phyloP scores from a whole-genome alignment of 176 grass and related monocot genomes.

The Avena insularis region DNA sequence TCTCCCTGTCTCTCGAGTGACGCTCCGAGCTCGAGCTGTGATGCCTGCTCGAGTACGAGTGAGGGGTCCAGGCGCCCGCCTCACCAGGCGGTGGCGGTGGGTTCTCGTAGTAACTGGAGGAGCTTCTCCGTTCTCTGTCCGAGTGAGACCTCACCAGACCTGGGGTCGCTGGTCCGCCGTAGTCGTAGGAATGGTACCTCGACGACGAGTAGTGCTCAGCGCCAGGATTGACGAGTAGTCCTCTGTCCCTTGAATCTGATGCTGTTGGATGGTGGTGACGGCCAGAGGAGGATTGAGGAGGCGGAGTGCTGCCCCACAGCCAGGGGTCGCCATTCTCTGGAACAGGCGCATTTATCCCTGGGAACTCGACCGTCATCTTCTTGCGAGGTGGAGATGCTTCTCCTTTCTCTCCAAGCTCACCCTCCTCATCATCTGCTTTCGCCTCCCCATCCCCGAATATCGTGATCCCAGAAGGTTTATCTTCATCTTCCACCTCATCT shows the following conservation, averaged over 20 bases:
- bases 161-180: slow-evolving; percentile 29
- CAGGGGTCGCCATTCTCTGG: slow-evolving; percentile 78
- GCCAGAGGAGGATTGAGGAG: slow-evolving; percentile 34
- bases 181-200: slow-evolving; percentile 67
- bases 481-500: slow-evolving; percentile 80
- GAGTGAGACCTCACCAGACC: slow-evolving; percentile 55
- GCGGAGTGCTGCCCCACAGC: slow-evolving; percentile 63
- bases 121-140: slow-evolving; percentile 61
- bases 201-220: slow-evolving; percentile 57
- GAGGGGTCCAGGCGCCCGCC: slow-evolving; percentile 47
- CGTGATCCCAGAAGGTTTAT: slow-evolving; percentile 89
- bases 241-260: slow-evolving; percentile 53
- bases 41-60: slow-evolving; percentile 45
- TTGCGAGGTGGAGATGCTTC: slow-evolving; percentile 45
- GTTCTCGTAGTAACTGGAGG: slow-evolving; percentile 51
- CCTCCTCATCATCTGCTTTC: slow-evolving; percentile 70
- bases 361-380: slow-evolving; percentile 83
- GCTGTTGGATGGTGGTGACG: slow-evolving; percentile 20
- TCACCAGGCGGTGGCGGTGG: slow-evolving; percentile 28
- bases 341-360: slow-evolving; percentile 86
- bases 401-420: slow-evolving; percentile 70
- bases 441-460: slow-evolving; percentile 75
- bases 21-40: slow-evolving; percentile 43
- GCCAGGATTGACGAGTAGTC: slow-evolving; percentile 10
- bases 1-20: slow-evolving; percentile 57